phyloP scores from a whole-genome alignment of 352 stramenopile species.

The Peronospora tabacina region DNA sequence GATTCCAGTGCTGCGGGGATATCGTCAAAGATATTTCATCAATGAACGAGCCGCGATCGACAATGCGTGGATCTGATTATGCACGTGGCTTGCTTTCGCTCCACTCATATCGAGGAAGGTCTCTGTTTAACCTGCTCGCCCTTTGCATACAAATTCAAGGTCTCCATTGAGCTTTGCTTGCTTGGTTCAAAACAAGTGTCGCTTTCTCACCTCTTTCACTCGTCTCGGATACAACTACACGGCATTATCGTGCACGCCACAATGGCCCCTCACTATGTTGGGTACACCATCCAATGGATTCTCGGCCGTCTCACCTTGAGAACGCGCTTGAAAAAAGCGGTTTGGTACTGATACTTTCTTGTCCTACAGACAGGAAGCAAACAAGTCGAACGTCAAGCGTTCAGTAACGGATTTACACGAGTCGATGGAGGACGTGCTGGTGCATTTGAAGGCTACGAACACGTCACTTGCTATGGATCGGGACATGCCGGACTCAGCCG shows the following conservation, averaged over 20 bases:
- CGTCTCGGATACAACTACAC: no score
- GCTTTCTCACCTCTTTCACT: no score
- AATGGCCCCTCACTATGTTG: conserved; percentile 44
- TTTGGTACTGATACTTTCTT: conserved; percentile 5
- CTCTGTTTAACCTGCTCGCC: no score
- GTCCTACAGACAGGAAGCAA: conserved; percentile 14
- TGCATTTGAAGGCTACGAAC: conserved; percentile 12
- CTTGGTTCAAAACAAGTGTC: no score
- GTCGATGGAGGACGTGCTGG: conserved; percentile 2
- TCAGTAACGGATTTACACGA: conserved; percentile 4
- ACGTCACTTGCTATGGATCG: conserved; percentile 2
- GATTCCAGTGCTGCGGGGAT: no score
- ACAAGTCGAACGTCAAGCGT: conserved; percentile 8
- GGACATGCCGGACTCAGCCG: conserved; percentile 6
- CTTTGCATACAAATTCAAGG: no score
- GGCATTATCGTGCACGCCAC: background rate
- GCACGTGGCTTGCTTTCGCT: no score
- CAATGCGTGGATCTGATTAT: no score
- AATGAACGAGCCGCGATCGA: no score
- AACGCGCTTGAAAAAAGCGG: background rate
- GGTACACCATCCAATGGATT: conserved; percentile 14
- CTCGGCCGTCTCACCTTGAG: background rate
- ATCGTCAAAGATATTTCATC: no score
- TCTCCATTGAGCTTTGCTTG: no score
- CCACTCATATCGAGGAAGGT: no score